phyloP scores from a whole-genome alignment of 2,329 filamentous ascomycete species.

The Ampelomyces quisqualis region DNA sequence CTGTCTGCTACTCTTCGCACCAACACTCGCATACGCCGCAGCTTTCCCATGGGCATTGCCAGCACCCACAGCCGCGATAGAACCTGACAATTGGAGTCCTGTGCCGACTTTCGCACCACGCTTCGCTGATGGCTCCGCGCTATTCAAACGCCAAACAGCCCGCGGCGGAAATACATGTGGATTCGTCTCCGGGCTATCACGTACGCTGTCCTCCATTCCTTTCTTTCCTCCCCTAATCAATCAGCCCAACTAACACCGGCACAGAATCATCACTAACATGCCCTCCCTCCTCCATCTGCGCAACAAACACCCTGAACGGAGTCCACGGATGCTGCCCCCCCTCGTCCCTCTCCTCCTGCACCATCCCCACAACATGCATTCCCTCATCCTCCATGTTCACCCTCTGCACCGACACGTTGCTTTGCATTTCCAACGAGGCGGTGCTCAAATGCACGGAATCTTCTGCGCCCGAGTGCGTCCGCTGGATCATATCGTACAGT shows the following conservation, averaged over 20 bases:
- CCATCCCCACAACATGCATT: slow-evolving; percentile 37
- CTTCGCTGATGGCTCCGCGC: slow-evolving; percentile 19
- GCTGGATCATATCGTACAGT: slow-evolving; percentile 30
- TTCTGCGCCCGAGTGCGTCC: slow-evolving; percentile 27
- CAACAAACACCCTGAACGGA: slow-evolving; percentile 35
- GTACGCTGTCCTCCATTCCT: slow-evolving; percentile 15
- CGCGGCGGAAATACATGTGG: slow-evolving; percentile 33
- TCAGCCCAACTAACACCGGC: slow-evolving; percentile 11
- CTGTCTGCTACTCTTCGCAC: slow-evolving; percentile 34
- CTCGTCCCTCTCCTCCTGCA: slow-evolving; percentile 21
- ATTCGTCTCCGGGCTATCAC: slow-evolving; percentile 27
- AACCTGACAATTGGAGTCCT: slow-evolving; percentile 33
- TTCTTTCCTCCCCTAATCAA: not conserved
- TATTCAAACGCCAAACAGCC: slow-evolving; percentile 28
- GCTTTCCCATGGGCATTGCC: slow-evolving; percentile 33
- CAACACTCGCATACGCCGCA: slow-evolving; percentile 24
- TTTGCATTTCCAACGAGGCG: slow-evolving; percentile 21
- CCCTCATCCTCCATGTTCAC: slow-evolving; percentile 23
- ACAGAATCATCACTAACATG: slow-evolving; percentile 36
- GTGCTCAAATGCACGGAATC: slow-evolving; percentile 35
- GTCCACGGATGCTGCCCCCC: slow-evolving; percentile 40
- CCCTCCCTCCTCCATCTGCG: slow-evolving; percentile 29
- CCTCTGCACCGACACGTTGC: slow-evolving; percentile 29
- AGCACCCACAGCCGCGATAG: slow-evolving; percentile 30
- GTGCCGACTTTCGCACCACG: slow-evolving; percentile 32